Evolutionary conservation across 2,329 filamentous ascomycete species (phyloP), one percentile per base, ranked within the genome.

Genomic region (Aureobasidium pullulans): DNA sequence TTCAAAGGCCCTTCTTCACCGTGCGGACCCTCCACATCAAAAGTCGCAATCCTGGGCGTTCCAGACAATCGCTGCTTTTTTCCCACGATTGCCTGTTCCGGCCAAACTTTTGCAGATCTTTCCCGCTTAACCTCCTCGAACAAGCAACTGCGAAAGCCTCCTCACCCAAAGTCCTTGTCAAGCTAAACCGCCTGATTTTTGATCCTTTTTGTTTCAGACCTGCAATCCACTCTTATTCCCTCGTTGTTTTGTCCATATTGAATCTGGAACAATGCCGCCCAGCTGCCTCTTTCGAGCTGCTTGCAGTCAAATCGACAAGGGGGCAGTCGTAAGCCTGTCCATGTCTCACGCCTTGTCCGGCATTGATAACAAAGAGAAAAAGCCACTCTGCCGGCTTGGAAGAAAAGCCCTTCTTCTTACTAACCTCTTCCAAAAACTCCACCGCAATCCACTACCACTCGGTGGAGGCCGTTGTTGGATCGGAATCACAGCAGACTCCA

Each of bases 11-110:
- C 50, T 56, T 46, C 52, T 52, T 52, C 36, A 37, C 52, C 52
- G 52, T 37, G 50, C 37, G 3, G 16, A 10, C 42, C 40, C 54
- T 57, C 54, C 54, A 57, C 54, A 57, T 57, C 19, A 40, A 32
- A 48, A 47, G 42, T 48, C 54, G 54, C 54, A 48, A 47, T 57
- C 54, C 54, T 57, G 34, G 13, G 43, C 42, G 43, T 57, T 57
- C 54, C 54, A 57, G 54, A 57, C 52, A 46, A 44, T 19, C 28
- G 31, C 36, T 40, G 19, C 48, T 49, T 52, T 42, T 53, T 53
- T 16, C 49, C 34, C 15, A 15, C 13, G n/a, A 34, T 53, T 54
- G 28, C 52, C 52, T 44, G 2, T 34, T 37, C 8, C 7, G 40
- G 40, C 31, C 15, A 9, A 8, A 56, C 23, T 44, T 15, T 28